Base-by-base conservation (phyloP, 306 rosid genomes). In the Quercus parvula region DNA sequence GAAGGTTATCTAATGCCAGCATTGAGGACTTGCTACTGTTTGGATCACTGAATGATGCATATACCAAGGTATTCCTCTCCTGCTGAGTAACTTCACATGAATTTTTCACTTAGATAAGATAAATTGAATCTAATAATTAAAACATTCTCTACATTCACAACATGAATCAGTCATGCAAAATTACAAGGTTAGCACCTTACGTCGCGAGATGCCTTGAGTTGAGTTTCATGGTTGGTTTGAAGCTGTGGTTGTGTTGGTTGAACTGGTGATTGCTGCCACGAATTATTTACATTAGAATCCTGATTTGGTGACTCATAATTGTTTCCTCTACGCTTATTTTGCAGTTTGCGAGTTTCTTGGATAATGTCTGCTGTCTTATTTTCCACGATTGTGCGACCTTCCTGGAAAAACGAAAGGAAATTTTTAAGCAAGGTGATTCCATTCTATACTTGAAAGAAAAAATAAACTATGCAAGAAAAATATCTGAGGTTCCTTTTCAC, bases 141-240 rank as follows among this genome's bases (percentile, higher is more conserved):
- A 77, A 31, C 71, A 55, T 72, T 74, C 25, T 56, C 51, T 78
- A 78, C 66, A 75, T 72, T 75, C 74, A 77, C 80, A 70, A 75
- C 85, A 75, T 59, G 73, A 79, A 77, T 74, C 70, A 85, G 77
- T 69, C 49, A 79, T 86, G 90, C 92, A 85, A 83, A 81, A 87
- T 77, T 83, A 86, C 88, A 90, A 81, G 84, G 89, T 87, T 91
- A 96, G 80, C 96, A 96, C 98, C 99, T 96, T 96, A 96, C 99
- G 93, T 96, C 99, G 87, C 98, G 98, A 69, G 99, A 91, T 87
- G 98, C 94, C 92, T 93, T 96, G 91, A 96, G 92, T 85, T 96
- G 95, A 61, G 93, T 90, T 76, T 96, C 97, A 28, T 62, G 91
- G 80, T 25, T 85, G 66, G 83, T 67, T 67, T 46, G 85, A 75